phyloP scores from a whole-genome alignment of 768 basidiomycete genomes.

The Filobasidium wieringae region DNA sequence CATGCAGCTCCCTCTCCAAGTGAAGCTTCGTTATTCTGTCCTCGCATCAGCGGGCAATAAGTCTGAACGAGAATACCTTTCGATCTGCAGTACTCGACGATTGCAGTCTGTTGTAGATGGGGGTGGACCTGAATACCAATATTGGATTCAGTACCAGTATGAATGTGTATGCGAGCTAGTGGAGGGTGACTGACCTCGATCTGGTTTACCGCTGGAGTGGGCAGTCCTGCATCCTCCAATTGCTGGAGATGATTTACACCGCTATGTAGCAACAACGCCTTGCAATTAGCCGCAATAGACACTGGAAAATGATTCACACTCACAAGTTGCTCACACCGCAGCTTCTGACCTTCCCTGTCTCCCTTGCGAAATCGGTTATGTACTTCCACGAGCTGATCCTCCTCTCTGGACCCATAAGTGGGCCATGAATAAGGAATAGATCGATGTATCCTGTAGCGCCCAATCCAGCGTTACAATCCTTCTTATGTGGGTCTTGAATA shows the following conservation, averaged over 20 bases:
- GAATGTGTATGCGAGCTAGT: neutral
- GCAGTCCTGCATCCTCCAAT: conserved; percentile 52
- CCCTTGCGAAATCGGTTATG: conserved; percentile 49
- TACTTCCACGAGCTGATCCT: conserved; percentile 65
- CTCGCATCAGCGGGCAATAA: conserved; percentile 16
- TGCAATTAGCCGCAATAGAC: neutral
- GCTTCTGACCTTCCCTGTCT: conserved; percentile 49
- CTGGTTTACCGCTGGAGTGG: conserved; percentile 65
- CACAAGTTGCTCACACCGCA: conserved; percentile 70
- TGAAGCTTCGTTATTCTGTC: conserved; percentile 5
- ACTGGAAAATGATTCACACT: neutral
- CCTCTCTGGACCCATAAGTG: conserved; percentile 51
- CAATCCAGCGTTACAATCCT: neutral
- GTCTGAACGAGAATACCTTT: conserved; percentile 17
- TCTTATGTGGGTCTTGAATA: conserved; percentile 11
- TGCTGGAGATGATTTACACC: conserved; percentile 63
- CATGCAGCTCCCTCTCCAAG: conserved; percentile 14
- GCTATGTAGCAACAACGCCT: neutral
- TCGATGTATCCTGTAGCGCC: conserved; percentile 50
- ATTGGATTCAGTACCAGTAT: neutral
- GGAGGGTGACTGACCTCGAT: conserved; percentile 50
- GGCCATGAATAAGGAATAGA: conserved; percentile 67
- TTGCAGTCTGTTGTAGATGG: conserved; percentile 14
- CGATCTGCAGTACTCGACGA: conserved; percentile 18
- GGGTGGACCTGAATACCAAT: conserved; percentile 1